phyloP scores from a whole-genome alignment of 208 protist genomes.

The Trypanosoma cruzi region DNA sequence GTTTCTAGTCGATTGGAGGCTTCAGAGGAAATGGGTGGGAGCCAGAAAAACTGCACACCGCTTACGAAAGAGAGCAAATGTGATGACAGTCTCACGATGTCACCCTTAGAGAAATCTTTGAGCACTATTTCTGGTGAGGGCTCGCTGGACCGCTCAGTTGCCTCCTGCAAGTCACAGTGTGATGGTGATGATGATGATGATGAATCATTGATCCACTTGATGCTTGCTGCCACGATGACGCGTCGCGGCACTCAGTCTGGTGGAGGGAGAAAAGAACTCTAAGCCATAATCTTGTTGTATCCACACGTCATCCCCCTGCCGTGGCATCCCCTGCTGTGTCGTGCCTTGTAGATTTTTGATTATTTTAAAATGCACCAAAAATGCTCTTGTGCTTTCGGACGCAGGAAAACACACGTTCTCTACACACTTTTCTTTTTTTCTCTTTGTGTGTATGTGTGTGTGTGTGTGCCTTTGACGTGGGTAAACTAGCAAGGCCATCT shows the following conservation, averaged over 20 bases:
- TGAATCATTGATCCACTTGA: background rate
- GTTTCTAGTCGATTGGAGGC: constrained; percentile 5
- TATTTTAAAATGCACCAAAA: background rate
- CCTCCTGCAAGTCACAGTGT: background rate
- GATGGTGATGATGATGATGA: background rate
- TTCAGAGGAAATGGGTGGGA: background rate
- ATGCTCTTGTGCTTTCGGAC: background rate
- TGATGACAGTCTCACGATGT: constrained; percentile 5
- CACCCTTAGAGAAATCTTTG: background rate
- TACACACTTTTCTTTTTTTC: background rate
- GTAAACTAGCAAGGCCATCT: background rate
- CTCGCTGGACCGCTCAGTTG: constrained; percentile 13
- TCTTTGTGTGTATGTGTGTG: background rate
- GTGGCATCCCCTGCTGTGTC: background rate
- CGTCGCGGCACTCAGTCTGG: background rate
- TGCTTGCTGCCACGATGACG: background rate
- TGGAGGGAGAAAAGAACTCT: background rate
- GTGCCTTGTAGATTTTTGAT: background rate
- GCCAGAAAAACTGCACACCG: background rate
- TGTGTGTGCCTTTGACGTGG: too few species aligned
- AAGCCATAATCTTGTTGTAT: background rate
- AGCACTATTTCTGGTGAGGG: background rate
- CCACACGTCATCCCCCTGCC: background rate
- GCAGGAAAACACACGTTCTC: background rate
- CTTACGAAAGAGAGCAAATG: background rate